A percentile compares a stretch with the other conserved stretches of the same genome.
phyloP scores from a whole-genome alignment of 495 filamentous ascomycete species.

The Hypoxylon fuscum region DNA sequence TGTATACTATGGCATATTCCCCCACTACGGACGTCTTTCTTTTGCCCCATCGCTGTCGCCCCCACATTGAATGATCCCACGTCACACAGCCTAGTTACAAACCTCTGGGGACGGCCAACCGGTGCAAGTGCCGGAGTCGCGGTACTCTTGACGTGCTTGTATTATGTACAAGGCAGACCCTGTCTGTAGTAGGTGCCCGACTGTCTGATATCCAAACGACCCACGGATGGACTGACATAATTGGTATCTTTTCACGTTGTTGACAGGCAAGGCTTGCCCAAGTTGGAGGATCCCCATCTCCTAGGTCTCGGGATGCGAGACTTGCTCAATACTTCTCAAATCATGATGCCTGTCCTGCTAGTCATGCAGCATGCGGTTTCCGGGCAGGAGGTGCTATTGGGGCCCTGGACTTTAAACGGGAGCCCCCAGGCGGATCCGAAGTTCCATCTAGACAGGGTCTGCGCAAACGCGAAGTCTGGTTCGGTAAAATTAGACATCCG shows the following conservation, averaged over 20 bases:
- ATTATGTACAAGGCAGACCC: constrained; percentile 26
- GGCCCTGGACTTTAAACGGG: constrained; percentile 28
- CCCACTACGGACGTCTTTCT: constrained; percentile 30
- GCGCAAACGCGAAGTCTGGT: constrained; percentile 29
- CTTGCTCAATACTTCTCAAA: constrained; percentile 3
- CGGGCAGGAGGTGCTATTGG: constrained; percentile 25
- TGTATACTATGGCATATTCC: no score
- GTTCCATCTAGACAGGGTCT: constrained; percentile 26
- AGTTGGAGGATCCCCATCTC: constrained; percentile 17
- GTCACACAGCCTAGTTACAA: constrained; percentile 33
- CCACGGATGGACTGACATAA: constrained; percentile 6
- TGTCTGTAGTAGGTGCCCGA: constrained; percentile 3
- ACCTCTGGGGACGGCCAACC: constrained; percentile 26
- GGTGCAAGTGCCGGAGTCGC: constrained; percentile 24
- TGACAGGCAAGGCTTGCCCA: constrained; percentile 21
- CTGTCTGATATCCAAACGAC: constrained; percentile 26
- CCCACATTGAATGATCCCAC: constrained; percentile 38
- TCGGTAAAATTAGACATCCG: constrained; percentile 42
- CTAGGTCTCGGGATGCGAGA: constrained; percentile 3
- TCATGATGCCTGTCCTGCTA: constrained; percentile 25
- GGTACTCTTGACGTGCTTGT: constrained; percentile 31
- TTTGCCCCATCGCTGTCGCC: constrained; percentile 23
- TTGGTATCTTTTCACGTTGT: constrained; percentile 14
- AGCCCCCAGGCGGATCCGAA: constrained; percentile 17
- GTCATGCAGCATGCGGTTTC: constrained; percentile 29